phyloP scores from a whole-genome alignment of 768 basidiomycete species.

The Amanita polypyramis region DNA sequence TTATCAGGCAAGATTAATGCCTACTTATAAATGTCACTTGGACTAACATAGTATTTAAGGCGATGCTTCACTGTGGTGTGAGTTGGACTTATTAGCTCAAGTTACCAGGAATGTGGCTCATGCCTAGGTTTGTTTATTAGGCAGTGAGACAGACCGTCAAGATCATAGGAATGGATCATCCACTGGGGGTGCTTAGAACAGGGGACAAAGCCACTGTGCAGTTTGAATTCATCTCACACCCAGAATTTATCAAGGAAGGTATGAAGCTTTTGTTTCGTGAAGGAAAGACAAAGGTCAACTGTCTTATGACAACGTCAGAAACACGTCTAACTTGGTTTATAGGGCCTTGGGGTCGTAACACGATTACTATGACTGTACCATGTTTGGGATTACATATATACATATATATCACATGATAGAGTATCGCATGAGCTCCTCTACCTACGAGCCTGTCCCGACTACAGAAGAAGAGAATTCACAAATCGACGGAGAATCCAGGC shows the following conservation, averaged over 20 bases:
- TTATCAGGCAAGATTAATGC: conserved; percentile 56
- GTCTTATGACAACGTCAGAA: conserved; percentile 4
- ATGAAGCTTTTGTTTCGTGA: conserved; percentile 92
- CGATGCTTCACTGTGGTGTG: conserved; percentile 90
- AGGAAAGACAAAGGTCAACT: conserved; percentile 91
- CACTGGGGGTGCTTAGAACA: conserved; percentile 81
- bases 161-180: conserved; percentile 85
- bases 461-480: not conserved
- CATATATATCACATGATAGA: not conserved
- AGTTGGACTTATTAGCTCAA: conserved; percentile 15
- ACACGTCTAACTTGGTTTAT: conserved; percentile 6
- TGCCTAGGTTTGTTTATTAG: conserved; percentile 24
- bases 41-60: conserved; percentile 25
- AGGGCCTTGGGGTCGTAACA: conserved; percentile 77
- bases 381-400: not conserved
- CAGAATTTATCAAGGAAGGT: conserved; percentile 88
- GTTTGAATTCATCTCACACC: conserved; percentile 89
- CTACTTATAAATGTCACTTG: not conserved
- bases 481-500: not conserved
- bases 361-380: conserved; percentile 35
- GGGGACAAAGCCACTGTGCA: conserved; percentile 92
- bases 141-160: conserved; percentile 88
- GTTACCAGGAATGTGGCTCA: conserved; percentile 1
- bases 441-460: not conserved
- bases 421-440: not conserved